Evolutionary conservation across 768 basidiomycete species (phyloP).

Genomic region (Collybia nuda): DNA sequence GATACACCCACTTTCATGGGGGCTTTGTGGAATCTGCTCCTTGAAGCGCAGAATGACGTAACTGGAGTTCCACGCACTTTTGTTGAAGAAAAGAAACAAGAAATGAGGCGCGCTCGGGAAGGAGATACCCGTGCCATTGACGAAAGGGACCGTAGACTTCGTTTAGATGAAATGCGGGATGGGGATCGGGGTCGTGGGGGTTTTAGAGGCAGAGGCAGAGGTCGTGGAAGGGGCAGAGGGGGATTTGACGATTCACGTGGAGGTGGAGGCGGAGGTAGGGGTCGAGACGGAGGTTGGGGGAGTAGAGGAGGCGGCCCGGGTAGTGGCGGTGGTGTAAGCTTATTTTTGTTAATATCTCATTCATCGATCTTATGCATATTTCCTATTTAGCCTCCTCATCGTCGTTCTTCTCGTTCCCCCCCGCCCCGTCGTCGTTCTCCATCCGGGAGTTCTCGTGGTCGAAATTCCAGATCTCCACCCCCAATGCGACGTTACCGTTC

Average conservation of each 20-base stretch:
- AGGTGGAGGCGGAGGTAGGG: constrained; percentile 43
- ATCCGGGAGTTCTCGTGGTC: constrained; percentile 27
- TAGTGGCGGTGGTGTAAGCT: constrained; percentile 31
- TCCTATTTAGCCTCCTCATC: constrained; percentile 37
- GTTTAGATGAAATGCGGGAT: constrained; percentile 69
- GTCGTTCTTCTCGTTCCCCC: constrained; percentile 48
- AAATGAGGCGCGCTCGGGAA: constrained; percentile 72
- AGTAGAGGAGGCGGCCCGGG: constrained; percentile 54
- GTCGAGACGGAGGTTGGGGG: constrained; percentile 72
- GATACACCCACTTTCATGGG: constrained; percentile 87
- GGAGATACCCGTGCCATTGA: constrained; percentile 65
- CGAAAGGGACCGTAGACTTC: constrained; percentile 67
- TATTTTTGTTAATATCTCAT: constrained; percentile 3
- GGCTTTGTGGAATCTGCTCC: constrained; percentile 85
- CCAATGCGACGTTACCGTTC: constrained; percentile 38
- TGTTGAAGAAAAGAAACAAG: constrained; percentile 89
- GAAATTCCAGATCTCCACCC: constrained; percentile 39
- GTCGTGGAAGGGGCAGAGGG: constrained; percentile 51
- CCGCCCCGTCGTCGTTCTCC: constrained; percentile 48
- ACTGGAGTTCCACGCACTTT: constrained; percentile 90
- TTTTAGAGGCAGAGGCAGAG: constrained; percentile 54
- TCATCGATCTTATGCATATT: constrained; percentile 5
- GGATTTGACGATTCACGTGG: constrained; percentile 48
- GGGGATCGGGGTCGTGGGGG: constrained; percentile 54
- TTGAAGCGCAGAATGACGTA: constrained; percentile 88